Percentiles rank a stretch among this genome's conserved stretches.
These are phyloP conservation scores for Fomitopsis schrenkii DNA, from an alignment of 1,284 basidiomycete species.

Conservation along the genomic window DNA sequence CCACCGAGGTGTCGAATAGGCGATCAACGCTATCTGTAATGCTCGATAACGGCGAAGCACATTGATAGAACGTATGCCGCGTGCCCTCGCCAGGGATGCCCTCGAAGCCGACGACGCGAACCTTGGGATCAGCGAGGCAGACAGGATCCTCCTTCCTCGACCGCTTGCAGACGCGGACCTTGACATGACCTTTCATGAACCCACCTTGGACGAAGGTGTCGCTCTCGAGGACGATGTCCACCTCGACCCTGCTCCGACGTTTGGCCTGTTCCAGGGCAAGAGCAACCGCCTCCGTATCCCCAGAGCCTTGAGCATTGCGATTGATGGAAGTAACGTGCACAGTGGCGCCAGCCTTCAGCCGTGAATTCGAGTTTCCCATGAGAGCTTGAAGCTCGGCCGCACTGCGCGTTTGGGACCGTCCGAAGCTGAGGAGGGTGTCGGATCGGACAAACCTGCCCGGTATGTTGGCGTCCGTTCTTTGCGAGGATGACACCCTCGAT, in stretches of 20 bases:
- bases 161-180: conserved; percentile 64
- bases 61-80: conserved; percentile 87
- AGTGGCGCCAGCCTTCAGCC: conserved; percentile 50
- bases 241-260: conserved; percentile 70
- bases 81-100: conserved; percentile 56
- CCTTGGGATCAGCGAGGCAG: conserved; percentile 74
- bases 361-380: conserved; percentile 55
- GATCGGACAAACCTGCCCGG: conserved; percentile 35
- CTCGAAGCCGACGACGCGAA: conserved; percentile 88
- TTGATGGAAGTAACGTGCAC: conserved; percentile 30
- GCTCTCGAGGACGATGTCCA: conserved; percentile 80
- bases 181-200: conserved; percentile 68
- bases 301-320: conserved; percentile 15
- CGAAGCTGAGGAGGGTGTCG: conserved; percentile 48
- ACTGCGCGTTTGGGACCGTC: conserved; percentile 41
- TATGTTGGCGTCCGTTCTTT: neutral
- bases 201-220: conserved; percentile 83
- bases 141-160: conserved; percentile 56
- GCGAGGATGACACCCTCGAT: neutral
- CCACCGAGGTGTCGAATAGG: conserved; percentile 50
- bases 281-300: conserved; percentile 8
- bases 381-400: conserved; percentile 54
- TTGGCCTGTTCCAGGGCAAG: conserved; percentile 62
- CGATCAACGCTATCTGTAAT: conserved; percentile 42
- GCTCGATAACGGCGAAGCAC: conserved; percentile 58